These are phyloP conservation scores for Vinca minor DNA, from an alignment of 257 asterid genomes.

Conservation along the genomic window DNA sequence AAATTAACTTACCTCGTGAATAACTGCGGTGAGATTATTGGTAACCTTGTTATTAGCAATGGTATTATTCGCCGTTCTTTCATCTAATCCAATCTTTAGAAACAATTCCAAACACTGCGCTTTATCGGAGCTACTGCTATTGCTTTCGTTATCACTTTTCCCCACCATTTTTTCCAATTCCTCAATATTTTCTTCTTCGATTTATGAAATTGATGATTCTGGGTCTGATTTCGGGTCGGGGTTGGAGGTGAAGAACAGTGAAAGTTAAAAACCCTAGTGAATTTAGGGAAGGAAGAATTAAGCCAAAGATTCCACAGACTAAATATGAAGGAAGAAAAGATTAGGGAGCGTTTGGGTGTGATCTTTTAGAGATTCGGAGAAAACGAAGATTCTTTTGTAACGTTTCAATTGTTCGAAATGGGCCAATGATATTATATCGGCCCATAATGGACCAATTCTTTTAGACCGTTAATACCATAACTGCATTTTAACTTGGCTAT, in stretches of 20 bases:
- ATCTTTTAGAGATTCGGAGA: no score
- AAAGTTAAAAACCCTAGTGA: conserved; percentile 15
- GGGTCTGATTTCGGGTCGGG: no score
- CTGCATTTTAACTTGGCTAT: no score
- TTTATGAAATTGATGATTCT: no score
- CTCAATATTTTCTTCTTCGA: no score
- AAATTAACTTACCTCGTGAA: conserved; percentile 36
- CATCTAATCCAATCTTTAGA: conserved; percentile 38
- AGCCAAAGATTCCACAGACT: background rate
- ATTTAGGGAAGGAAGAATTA: background rate
- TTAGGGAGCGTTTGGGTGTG: no score
- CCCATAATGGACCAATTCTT: no score
- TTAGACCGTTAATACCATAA: no score
- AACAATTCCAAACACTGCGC: conserved; percentile 26
- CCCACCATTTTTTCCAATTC: conserved; percentile 15
- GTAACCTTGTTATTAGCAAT: conserved; percentile 41
- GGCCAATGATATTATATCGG: no score
- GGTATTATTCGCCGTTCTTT: conserved; percentile 40
- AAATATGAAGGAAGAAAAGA: no score
- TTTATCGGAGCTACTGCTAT: conserved; percentile 15
- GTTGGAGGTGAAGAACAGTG: background rate
- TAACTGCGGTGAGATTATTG: conserved; percentile 31
- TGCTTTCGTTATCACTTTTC: conserved; percentile 6
- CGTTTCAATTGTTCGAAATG: no score
- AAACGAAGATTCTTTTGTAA: no score